Base-by-base conservation (phyloP, 148 eudicot species). In the Vaccinium myrtillus region DNA sequence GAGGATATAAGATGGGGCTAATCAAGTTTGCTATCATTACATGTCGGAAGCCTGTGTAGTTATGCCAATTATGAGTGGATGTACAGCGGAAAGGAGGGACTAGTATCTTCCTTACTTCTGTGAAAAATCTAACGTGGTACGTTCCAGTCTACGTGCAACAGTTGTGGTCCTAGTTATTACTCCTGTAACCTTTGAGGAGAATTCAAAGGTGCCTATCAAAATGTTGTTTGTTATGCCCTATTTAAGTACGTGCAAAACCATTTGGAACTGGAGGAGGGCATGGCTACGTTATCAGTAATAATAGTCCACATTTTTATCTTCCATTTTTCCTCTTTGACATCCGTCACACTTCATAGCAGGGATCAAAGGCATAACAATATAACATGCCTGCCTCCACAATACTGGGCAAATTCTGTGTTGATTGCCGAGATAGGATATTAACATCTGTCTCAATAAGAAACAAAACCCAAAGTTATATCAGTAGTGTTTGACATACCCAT, bases 21-120 rank as follows among this genome's bases (percentile, higher is more conserved):
- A 96, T 96, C 87, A 93, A 94, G 90, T 96, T 94, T 81, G 91
- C 99, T 7, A 93, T 96, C 78, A 96, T 96, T 70, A 93, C 99
- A 27, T 93, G 98, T 84, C 87, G 87, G 86, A 96, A 96, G 86
- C 95, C 98, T n/a, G 86, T 74, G 84, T 89, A 86, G 83, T 71
- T 82, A n/a, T 6, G 2, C 49, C 59, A 61, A 18, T 18, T n/a
- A 30, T 77, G 51, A 58, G 7, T 32, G 21, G 79, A 49, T 78
- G 65, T 32, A 6, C 21, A 1, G 56, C n/a, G 16, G 13, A 54
- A 6, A 78, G 46, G 65, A 32, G 43, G 61, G 59, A 50, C 58
- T 63, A 63, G 23, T n/a, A 63, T 13, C 39, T 0, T 30, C 39
- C 74, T 69, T 69, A 25, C 73, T 4, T 67, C 73, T 12, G 36